Evolutionary conservation across 345 rosid genomes (phyloP), one percentile per base, ranked within the genome.

Genomic region (Heritiera littoralis): DNA sequence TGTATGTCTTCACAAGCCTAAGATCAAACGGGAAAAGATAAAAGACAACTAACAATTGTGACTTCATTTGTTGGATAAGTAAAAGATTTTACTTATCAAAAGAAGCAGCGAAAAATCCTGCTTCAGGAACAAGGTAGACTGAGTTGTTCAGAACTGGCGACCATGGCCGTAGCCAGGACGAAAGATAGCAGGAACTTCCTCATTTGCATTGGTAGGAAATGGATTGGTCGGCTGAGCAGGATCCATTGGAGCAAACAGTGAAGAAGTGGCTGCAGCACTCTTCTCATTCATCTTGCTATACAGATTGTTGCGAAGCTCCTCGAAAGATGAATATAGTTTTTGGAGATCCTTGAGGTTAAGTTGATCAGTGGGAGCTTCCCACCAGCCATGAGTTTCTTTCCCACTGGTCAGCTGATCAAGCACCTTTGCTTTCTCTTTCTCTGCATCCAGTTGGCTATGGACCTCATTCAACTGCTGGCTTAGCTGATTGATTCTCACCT

Each of bases 361-460:
- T 15, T 83, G 72, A 6, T 80, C 80, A 1, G 69, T 8, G 0
- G 81, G 75, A n/a, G 18, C 7, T 2, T 84, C 84, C 84, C 85
- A 83, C 86, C 86, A 83, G 2, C 64, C 63, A 7, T 6, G 17
- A 23, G 6, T 15, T 7, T 46, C 56, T 15, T 45, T 51, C 43
- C 35, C 76, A 2, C 7, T 60, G 2, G 10, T 54, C 41, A 5
- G 61, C 48, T 46, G 45, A 60, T 74, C 76, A 46, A 85, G 17
- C 40, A 4, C 0, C 3, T 76, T 82, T 3, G 54, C 59, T 5
- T 65, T 28, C 64, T 80, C 76, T 23, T 78, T 81, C 18, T 61
- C 82, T 0, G 52, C 76, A 0, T 82, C 88, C 9, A 87, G 18
- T 28, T 74, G 46, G 7, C 14, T n/a, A 3, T 14, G 1, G 1